Conservation (phyloP, 2,329 filamentous ascomycete species). For the Colletotrichum tropicale region DNA sequence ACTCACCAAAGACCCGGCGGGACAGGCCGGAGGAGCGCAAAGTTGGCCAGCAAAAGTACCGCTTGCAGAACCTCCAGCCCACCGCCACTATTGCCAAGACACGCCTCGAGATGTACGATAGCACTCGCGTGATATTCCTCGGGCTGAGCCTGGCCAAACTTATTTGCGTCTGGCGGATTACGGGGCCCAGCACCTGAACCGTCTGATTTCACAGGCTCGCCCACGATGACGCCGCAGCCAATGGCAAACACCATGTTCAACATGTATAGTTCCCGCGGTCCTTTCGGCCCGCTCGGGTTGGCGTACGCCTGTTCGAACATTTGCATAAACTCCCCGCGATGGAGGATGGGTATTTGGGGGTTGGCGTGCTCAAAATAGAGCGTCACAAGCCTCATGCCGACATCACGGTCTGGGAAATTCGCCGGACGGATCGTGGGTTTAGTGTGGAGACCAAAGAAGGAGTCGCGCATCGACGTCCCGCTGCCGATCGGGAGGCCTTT, state of each 20-base stretch:
- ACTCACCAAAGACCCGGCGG: constrained; percentile 85
- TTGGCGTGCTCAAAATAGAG: constrained; percentile 97
- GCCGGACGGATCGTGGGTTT: constrained; percentile 87
- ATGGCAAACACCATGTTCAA: constrained; percentile 98
- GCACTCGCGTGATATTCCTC: constrained; percentile 97
- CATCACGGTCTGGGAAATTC: constrained; percentile 77
- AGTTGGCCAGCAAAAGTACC: constrained; percentile 88
- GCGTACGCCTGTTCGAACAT: constrained; percentile 85
- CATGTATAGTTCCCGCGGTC: constrained; percentile 85
- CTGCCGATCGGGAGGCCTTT: constrained; percentile 56
- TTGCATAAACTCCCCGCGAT: constrained; percentile 86
- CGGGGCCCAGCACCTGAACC: constrained; percentile 35
- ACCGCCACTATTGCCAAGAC: constrained; percentile 84
- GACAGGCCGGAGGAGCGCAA: constrained; percentile 88
- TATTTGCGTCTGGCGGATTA: constrained; percentile 29
- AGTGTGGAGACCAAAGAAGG: constrained; percentile 95
- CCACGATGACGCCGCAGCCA: constrained; percentile 90
- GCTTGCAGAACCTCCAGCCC: constrained; percentile 91
- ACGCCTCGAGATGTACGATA: constrained; percentile 88
- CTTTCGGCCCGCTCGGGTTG: constrained; percentile 67
- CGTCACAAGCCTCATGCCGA: constrained; percentile 75
- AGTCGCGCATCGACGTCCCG: constrained; percentile 88
- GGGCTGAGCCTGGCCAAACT: constrained; percentile 68
- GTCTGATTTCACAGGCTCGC: constrained; percentile 58
- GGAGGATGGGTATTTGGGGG: constrained; percentile 91